Evolutionary conservation across 2,329 filamentous ascomycete genomes (phyloP).

Genomic region (Cladobotryum protrusum): DNA sequence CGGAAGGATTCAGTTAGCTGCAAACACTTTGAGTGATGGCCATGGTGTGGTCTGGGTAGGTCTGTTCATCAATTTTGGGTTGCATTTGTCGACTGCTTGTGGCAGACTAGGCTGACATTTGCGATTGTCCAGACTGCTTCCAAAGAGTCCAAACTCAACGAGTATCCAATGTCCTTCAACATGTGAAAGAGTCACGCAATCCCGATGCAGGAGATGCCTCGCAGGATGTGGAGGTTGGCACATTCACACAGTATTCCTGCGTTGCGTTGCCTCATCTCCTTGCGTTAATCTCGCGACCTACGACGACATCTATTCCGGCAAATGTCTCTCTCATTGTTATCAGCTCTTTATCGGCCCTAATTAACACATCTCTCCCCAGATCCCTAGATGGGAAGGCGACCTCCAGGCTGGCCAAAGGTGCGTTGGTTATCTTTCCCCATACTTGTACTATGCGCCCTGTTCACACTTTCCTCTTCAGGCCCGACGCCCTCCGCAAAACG

Average conservation of each 20-base stretch:
- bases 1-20: slow-evolving; percentile 61
- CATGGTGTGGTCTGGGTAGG: slow-evolving; percentile 75
- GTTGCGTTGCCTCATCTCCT: slow-evolving; percentile 65
- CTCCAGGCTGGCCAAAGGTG: slow-evolving; percentile 36
- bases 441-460: slow-evolving; percentile 7
- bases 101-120: neutral
- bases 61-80: slow-evolving; percentile 37
- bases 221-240: slow-evolving; percentile 19
- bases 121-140: slow-evolving; percentile 38
- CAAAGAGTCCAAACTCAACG: slow-evolving; percentile 31
- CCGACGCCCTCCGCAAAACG: slow-evolving; percentile 36
- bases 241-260: slow-evolving; percentile 45
- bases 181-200: slow-evolving; percentile 11
- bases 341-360: slow-evolving; percentile 68
- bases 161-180: slow-evolving; percentile 21
- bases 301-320: slow-evolving; percentile 53
- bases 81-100: neutral
- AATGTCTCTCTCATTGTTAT: slow-evolving; percentile 66
- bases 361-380: slow-evolving; percentile 72
- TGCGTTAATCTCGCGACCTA: slow-evolving; percentile 65
- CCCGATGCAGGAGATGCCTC: slow-evolving; percentile 6
- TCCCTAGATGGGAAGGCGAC: slow-evolving; percentile 34
- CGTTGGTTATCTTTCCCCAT: neutral
- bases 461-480: slow-evolving; percentile 20
- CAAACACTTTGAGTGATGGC: slow-evolving; percentile 54